Evolutionary conservation across 352 stramenopile genomes (phyloP), one percentile per base, ranked within the genome.

Genomic region (Globisporangium spinosum): DNA sequence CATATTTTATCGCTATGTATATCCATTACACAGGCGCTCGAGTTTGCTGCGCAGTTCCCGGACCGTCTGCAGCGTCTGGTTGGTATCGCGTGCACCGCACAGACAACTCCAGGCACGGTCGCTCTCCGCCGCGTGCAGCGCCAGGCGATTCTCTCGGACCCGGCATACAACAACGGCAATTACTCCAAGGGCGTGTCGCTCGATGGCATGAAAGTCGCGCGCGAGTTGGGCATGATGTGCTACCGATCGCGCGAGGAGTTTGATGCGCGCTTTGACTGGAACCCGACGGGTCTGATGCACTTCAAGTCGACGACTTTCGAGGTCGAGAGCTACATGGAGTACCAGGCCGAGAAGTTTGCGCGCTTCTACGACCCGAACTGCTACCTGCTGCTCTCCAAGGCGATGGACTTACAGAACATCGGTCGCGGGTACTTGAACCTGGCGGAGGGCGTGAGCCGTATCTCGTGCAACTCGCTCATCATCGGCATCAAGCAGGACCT

Each of bases 301-400:
- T 93, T 94, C 62, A 88, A 84, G 67, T 76, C 77, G n/a, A 65
- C 80, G 15, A 95, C 86, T 13, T 97, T 97, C 55, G 89, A 97
- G 34, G 87, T 97, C 0, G 89, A 97, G 74, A 89, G 77, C 60
- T 97, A 97, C 81, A 93, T 97, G 87, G 82, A 93, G 65, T 94
- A 97, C 75, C 86, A 97, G 68, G 89, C 83, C 38, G 83, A 72
- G 67, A 95, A 95, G 69, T 97, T 97, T 62, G 87, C 88, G 29
- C 85, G 85, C 9, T 65, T 86, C 23, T 96, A 87, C 64, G 89
- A 97, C 64, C 84, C 89, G 1, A 96, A 97, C 74, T 95, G 89
- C 76, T 97, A 97, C 71, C 59, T 97, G 61, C 68, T 95, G 68
- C 74, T 96, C 17, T 96, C 89, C 35, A 94, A 96, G 70, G 84